A percentile compares a stretch with the other conserved stretches of the same genome.
phyloP scores from a whole-genome alignment of 768 basidiomycete genomes.

The Termitomyces sp. region DNA sequence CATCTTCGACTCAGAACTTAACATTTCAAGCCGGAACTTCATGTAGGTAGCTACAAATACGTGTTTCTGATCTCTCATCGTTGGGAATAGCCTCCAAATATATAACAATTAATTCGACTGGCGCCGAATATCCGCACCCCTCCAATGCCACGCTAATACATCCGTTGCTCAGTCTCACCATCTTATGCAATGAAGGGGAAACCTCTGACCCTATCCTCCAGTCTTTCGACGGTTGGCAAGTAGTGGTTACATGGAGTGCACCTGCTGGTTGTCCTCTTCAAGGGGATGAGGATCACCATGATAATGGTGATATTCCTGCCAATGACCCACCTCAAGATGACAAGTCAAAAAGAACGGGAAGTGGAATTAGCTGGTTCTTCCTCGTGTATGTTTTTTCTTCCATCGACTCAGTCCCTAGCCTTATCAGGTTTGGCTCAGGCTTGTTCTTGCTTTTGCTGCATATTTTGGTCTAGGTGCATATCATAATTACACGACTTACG shows the following conservation, averaged over 20 bases:
- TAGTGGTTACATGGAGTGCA: slow-evolving; percentile 58
- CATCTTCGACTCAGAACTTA: slow-evolving; percentile 28
- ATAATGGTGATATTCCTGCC: slow-evolving; percentile 17
- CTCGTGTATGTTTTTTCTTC: slow-evolving; percentile 52
- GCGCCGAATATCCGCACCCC: slow-evolving; percentile 54
- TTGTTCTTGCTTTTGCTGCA: slow-evolving; percentile 57
- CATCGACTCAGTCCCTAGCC: background rate
- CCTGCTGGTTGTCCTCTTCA: slow-evolving; percentile 51
- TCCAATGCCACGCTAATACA: slow-evolving; percentile 34
- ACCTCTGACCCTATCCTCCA: slow-evolving; percentile 45
- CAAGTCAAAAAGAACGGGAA: slow-evolving; percentile 46
- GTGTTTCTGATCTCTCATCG: slow-evolving; percentile 5
- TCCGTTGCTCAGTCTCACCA: slow-evolving; percentile 57
- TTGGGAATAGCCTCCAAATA: slow-evolving; percentile 43
- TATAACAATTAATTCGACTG: slow-evolving; percentile 53
- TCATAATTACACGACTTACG: slow-evolving; percentile 85
- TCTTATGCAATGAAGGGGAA: slow-evolving; percentile 48
- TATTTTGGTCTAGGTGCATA: slow-evolving; percentile 82
- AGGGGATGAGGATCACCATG: slow-evolving; percentile 33
- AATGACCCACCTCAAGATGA: slow-evolving; percentile 17
- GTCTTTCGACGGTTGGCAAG: slow-evolving; percentile 53
- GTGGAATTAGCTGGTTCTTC: slow-evolving; percentile 88
- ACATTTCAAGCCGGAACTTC: slow-evolving; percentile 27
- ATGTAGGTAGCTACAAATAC: slow-evolving; percentile 24
- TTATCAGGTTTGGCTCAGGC: slow-evolving; percentile 27